A percentile compares a stretch with the other conserved stretches of the same genome.
Conservation (phyloP, 495 filamentous ascomycete species). For the Penicillium steckii region DNA sequence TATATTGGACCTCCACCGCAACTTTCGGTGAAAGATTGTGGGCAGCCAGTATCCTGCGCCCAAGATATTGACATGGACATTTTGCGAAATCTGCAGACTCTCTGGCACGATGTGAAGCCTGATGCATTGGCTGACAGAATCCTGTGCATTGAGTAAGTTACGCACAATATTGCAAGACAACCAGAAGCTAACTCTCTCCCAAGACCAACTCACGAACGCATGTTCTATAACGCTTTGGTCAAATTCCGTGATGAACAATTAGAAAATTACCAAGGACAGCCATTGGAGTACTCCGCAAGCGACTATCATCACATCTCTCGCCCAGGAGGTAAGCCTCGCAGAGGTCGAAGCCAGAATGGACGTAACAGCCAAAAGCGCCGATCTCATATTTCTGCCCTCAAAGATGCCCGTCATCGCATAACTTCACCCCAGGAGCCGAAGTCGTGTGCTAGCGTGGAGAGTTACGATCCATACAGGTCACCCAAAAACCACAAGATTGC, state of each 20-base stretch:
- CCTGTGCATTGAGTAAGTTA: conserved; percentile 64
- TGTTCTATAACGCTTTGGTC: conserved; percentile 83
- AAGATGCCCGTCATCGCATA: conserved; percentile 47
- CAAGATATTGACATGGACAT: conserved; percentile 75
- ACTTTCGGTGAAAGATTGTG: conserved; percentile 53
- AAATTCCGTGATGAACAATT: conserved; percentile 77
- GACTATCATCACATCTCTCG: conserved; percentile 81
- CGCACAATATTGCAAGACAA: background rate
- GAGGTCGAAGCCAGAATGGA: conserved; percentile 16
- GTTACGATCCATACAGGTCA: conserved; percentile 84
- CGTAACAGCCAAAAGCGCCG: conserved; percentile 49
- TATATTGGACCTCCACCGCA: conserved; percentile 55
- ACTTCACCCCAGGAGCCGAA: conserved; percentile 48
- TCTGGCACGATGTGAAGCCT: conserved; percentile 82
- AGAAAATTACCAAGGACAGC: conserved; percentile 74
- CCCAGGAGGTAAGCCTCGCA: conserved; percentile 11
- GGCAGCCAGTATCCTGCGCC: conserved; percentile 44
- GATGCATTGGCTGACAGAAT: conserved; percentile 67
- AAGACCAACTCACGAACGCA: conserved; percentile 82
- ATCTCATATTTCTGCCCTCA: conserved; percentile 72
- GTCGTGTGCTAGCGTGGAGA: conserved; percentile 46
- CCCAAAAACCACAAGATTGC: conserved; percentile 49
- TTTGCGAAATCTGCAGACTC: conserved; percentile 75
- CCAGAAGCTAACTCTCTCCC: background rate
- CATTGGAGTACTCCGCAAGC: conserved; percentile 75